Conservation (phyloP, 257 asterid genomes). For the Plantago ovata region DNA sequence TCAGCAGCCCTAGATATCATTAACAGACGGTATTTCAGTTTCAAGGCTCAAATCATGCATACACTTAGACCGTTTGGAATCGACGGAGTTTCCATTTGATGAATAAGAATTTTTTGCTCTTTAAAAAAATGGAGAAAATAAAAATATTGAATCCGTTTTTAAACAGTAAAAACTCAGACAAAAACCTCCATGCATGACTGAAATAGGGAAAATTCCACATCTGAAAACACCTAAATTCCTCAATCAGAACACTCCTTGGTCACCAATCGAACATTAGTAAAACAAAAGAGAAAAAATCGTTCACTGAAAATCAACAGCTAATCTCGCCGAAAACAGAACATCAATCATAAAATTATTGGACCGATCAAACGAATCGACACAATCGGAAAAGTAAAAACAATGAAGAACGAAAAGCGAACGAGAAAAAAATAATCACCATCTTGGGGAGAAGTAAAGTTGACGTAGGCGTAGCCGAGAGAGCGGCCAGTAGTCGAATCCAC, state of each 20-base stretch:
- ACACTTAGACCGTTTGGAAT: too few relatives aligned
- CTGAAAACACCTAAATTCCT: too few relatives aligned
- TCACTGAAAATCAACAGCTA: too few relatives aligned
- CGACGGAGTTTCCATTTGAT: too few relatives aligned
- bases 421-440: conserved; percentile 34
- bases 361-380: conserved; percentile 11
- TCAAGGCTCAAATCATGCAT: too few relatives aligned
- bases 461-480: conserved; percentile 54
- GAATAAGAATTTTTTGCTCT: too few relatives aligned
- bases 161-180: neutral
- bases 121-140: too few relatives aligned
- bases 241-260: neutral
- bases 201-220: conserved; percentile 4
- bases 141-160: neutral
- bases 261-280: neutral
- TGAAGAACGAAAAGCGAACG: neutral
- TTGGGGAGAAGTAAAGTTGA: conserved; percentile 39
- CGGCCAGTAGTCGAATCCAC: conserved; percentile 46
- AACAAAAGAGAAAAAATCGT: too few relatives aligned
- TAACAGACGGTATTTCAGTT: too few relatives aligned
- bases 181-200: conserved; percentile 4
- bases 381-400: neutral
- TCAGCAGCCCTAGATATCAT: too few relatives aligned
- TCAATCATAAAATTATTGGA: neutral
- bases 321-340: conserved; percentile 16